Evolutionary conservation across 1,139 yeast genomes (phyloP), one percentile per base, ranked within the genome.

Genomic region (Chernovozyma sophiae-reginae): DNA sequence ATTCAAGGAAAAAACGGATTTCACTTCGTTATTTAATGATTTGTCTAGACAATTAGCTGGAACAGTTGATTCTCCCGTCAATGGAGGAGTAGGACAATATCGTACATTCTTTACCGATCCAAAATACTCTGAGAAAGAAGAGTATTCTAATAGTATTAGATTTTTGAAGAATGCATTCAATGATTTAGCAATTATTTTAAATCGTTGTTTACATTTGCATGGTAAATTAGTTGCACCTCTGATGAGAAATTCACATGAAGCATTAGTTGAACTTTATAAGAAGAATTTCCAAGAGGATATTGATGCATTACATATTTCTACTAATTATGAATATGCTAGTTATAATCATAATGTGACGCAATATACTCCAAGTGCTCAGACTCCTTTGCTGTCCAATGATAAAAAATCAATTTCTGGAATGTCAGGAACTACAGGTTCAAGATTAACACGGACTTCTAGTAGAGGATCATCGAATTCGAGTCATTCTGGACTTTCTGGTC

Each of bases 1-100:
- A 3, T 63, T 77, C 45, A 79, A 71, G 52, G 81, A 79, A 28
- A 74, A 75, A 45, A 67, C 71, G 1, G 77, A 73, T 36, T 64
- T 63, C 42, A 60, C 68, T 6, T 61, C 80, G 8, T 56, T 77
- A 40, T 74, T 84, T 58, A 72, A 74, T 53, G 89, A 81, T 54
- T 68, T 87, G 41, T 84, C 92, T 10, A 72, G 95, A 60, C 81
- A 80, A 47, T 67, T 87, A 37, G 77, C 92, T 0, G 96, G 96
- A 33, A 86, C 96, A 0, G 92, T 87, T 40, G 95, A 87, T 54
- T 80, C 96, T 0, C 96, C 96, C 4, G 94, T 87, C 10, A 87
- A 87, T 56, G 96, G 96, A 27, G 96, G 96, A 40, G 86, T 87
- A 45, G 86, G 87, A 4, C 87, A 85, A 52, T 87, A 85, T 62